Evolutionary conservation across 345 rosid genomes (phyloP), one percentile per base, ranked within the genome.

Genomic region (Murraya paniculata): DNA sequence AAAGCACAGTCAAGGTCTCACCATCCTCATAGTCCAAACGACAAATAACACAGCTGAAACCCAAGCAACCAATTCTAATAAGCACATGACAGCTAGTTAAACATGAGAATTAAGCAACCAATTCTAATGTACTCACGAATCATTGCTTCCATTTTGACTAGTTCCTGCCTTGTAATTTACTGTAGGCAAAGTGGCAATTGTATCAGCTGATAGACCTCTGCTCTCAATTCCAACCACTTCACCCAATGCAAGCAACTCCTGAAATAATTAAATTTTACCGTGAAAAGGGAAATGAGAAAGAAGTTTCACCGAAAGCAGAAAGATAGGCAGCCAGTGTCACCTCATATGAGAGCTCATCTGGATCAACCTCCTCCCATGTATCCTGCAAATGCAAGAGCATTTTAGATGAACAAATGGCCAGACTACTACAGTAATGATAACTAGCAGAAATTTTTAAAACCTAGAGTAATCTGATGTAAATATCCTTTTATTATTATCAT

Each of bases 231-330:
- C 98, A 80, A 97, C 90, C 53, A 87, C 87, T 16, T 97, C 99
- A 71, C 97, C 92, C 81, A 97, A 82, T 4, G 99, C 99, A 80
- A 94, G 88, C 84, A 97, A 86, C 81, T 97, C 99, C 98, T 97
- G 86, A 45, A 38, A 80, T 57, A 48, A 76, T 28, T 61, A 35
- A 72, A 77, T 39, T 50, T 74, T 19, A 57, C 45, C 53, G 38
- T 36, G 1, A 66, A 57, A 82, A 62, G 9, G 38, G 72, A 36
- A 71, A 25, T 25, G 55, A 71, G 35, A 50, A 45, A 6, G 60
- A 76, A 41, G 56, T 16, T 38, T 28, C 62, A 64, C 25, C 50
- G 59, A 22, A 61, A 62, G 77, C 68, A 75, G 36, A 19, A 72
- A 74, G 58, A 45, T 38, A n/a, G 5, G 71, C 71, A 66, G 27